Evolutionary conservation across 2,329 filamentous ascomycete species (phyloP), one percentile per base, ranked within the genome.

Genomic region (Aspergillus ochraceoroseus): DNA sequence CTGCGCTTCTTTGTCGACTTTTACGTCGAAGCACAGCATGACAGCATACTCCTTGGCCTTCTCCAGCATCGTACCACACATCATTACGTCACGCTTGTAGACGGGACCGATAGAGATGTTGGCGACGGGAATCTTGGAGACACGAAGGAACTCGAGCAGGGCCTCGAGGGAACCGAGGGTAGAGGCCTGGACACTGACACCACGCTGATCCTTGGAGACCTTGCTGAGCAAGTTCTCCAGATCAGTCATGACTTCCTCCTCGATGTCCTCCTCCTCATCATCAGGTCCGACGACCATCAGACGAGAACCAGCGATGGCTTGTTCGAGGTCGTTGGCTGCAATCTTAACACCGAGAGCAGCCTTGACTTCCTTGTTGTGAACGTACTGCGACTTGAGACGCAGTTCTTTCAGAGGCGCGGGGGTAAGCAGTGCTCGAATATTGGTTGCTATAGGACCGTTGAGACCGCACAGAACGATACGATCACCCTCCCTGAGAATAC

Each of bases 21-120:
- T 96, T 70, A 98, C 92, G 65, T 98, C 94, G 76, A 98, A 98
- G 66, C 92, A 96, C 35, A 98, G 81, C 92, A 98, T 98, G 63
- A 96, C 87, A n/a, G 92, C 92, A 55, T 83, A 94, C 62, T 98
- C 89, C 52, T 87, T 87, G 11, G 83, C 78, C 72, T 95, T 96
- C 69, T 98, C 92, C 58, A 96, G 66, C 92, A 98, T 98, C 54
- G 87, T 85, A 59, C 87, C 89, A 1, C 72, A 87, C 77, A 80
- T 89, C 78, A 96, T 92, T 39, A 98, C 86, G 67, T 98, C 92
- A 58, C 92, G 87, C 75, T 95, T 95, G 79, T 86, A 96, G 26
- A 98, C 90, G 2, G 92, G 92, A 32, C 92, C 92, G 58, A 98
- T 96, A 44, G 87, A 90, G 49, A 98, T 94, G 64, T 95, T 95